Evolutionary conservation across 495 filamentous ascomycete genomes (phyloP).

Genomic region (Cercophora newfieldiana): DNA sequence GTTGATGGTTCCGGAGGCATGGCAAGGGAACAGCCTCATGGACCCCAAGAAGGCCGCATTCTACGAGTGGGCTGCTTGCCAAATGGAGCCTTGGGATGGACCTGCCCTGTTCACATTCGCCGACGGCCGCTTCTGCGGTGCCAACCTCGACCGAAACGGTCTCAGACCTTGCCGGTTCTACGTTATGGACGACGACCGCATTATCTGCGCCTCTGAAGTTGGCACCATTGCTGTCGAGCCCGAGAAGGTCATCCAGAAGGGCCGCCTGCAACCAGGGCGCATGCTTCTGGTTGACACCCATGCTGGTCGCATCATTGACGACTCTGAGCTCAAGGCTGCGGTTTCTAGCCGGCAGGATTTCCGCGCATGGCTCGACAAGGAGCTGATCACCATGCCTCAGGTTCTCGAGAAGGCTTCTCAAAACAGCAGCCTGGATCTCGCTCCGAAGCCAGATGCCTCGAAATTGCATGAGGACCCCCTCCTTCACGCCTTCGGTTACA

Average conservation of each 20-base stretch:
- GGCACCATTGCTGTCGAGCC: constrained; percentile 92
- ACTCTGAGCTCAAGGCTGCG: constrained; percentile 87
- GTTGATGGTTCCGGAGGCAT: constrained; percentile 98
- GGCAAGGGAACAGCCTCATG: constrained; percentile 93
- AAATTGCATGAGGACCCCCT: constrained; percentile 82
- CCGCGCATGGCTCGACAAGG: constrained; percentile 80
- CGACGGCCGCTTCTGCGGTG: constrained; percentile 96
- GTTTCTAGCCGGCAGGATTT: constrained; percentile 87
- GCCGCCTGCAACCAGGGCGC: constrained; percentile 89
- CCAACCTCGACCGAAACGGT: constrained; percentile 97
- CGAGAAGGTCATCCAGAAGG: constrained; percentile 90
- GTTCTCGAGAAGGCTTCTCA: constrained; percentile 59
- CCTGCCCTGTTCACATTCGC: constrained; percentile 98
- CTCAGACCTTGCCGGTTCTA: constrained; percentile 97
- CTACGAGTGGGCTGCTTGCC: constrained; percentile 98
- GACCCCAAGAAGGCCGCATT: constrained; percentile 96
- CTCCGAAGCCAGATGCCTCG: constrained; percentile 64
- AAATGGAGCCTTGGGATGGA: constrained; percentile 99
- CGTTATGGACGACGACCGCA: constrained; percentile 95
- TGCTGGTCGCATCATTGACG: constrained; percentile 94
- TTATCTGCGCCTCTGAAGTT: constrained; percentile 97
- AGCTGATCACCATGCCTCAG: constrained; percentile 78
- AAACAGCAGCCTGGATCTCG: constrained; percentile 55
- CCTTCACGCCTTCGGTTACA: constrained; percentile 90
- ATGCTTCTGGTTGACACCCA: constrained; percentile 98